These are phyloP conservation scores for Cryptosporidium felis DNA, from an alignment of 169 alveolate species.

Conservation along the genomic window DNA sequence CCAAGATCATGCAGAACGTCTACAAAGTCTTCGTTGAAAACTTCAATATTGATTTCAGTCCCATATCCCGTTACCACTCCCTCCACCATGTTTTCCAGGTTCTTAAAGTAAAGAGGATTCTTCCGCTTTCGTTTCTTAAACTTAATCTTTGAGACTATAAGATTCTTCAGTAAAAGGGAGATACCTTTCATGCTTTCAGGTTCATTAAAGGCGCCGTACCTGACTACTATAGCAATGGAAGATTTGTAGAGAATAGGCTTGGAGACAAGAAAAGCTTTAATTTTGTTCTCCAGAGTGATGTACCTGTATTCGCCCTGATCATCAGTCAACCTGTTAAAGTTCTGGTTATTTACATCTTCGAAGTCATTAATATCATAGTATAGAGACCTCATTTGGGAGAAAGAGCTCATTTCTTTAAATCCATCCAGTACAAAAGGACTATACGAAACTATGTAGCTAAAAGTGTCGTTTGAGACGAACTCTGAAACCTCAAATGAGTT, in stretches of 20 bases:
- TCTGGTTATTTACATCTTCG: slow-evolving; percentile 11
- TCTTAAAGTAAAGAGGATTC: slow-evolving; percentile 26
- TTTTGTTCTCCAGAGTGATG: slow-evolving; percentile 18
- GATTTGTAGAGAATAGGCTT: slow-evolving; percentile 33
- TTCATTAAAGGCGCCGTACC: slow-evolving; percentile 34
- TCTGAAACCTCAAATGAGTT: slow-evolving; percentile 39
- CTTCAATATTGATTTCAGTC: slow-evolving; percentile 9
- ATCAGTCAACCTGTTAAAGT: slow-evolving; percentile 3
- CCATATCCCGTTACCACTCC: neutral
- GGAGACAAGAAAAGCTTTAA: slow-evolving; percentile 32
- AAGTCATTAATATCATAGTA: slow-evolving; percentile 41
- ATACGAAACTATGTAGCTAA: slow-evolving; percentile 8
- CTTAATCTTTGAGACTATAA: slow-evolving; percentile 23
- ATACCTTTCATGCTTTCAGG: neutral
- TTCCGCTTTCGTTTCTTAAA: neutral
- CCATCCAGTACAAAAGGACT: slow-evolving; percentile 27
- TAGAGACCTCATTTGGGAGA: slow-evolving; percentile 17
- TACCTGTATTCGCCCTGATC: slow-evolving; percentile 23
- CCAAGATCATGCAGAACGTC: slow-evolving; percentile 3
- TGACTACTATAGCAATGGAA: slow-evolving; percentile 4
- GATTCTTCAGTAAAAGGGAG: slow-evolving; percentile 13
- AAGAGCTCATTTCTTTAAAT: neutral
- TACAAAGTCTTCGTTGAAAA: slow-evolving; percentile 36
- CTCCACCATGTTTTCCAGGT: slow-evolving; percentile 2
- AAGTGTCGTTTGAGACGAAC: slow-evolving; percentile 34